Evolutionary conservation across 2,329 filamentous ascomycete species (phyloP), one percentile per base, ranked within the genome.

Genomic region (Apiospora kogelbergensis): DNA sequence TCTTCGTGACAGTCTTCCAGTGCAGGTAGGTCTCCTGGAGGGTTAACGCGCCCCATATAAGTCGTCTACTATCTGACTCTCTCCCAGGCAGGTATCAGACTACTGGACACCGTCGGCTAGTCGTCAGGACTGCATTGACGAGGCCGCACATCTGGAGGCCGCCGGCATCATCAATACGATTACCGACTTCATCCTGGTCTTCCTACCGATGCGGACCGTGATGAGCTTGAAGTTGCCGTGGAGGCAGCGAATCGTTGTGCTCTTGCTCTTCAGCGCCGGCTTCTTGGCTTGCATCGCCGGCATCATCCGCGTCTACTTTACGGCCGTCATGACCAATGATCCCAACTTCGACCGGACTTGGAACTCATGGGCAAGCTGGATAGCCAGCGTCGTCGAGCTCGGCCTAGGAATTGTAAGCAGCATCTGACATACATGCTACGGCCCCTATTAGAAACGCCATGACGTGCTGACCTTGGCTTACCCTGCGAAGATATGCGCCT

Each of bases 81-180:
- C 9, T 33, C 20, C 4, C 17, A 82, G 81, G 24, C 81, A 81
- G 7, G 70, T 81, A 3, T 78, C 78, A 37, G 76, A 76, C 17
- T 81, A 79, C 71, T 83, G 81, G 81, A 78, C 75, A 13, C 66
- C 40, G 22, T 20, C 63, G 13, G 24, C 37, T 4, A 15, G 40
- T 20, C 37, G 24, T n/a, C n/a, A 33, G 60, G 74, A 84, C 22
- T 83, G 85, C 63, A 83, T 87, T 46, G 74, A 86, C 33, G 81
- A 89, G 70, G 81, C 84, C 2, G 78, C 80, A 0, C 85, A 88
- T 66, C 81, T 88, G 37, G 81, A 87, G 40, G 82, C 82, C 44
- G 82, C 88, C 44, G 87, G 88, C 1, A 84, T 86, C 37, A 82
- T 89, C 71, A 90, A 90, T 76, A 89, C 89, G 63, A 73, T 85